phyloP scores from a whole-genome alignment of 441 rosid species.

The Erysimum cheiri region DNA sequence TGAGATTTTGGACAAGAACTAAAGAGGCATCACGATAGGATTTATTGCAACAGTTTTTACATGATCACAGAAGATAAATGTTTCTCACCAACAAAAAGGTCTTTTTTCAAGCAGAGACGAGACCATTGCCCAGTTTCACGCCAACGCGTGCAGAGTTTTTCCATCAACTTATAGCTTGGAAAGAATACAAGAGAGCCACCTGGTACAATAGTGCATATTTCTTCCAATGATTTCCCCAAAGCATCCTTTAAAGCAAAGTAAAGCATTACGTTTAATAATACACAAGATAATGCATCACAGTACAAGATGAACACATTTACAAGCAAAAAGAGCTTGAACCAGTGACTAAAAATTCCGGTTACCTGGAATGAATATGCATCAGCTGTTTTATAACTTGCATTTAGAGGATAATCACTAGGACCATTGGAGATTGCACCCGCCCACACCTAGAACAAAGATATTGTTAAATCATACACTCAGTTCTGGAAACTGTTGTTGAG shows the following conservation, averaged over 20 bases:
- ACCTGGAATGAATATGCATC: conserved; percentile 91
- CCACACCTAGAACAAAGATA: conserved; percentile 70
- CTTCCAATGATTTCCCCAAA: conserved; percentile 89
- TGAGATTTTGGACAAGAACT: conserved; percentile 22
- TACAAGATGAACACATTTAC: conserved; percentile 27
- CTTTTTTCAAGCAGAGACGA: conserved; percentile 67
- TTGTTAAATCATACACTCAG: conserved; percentile 37
- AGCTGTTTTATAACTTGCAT: conserved; percentile 94
- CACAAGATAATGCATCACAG: conserved; percentile 15
- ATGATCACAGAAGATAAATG: too few species aligned
- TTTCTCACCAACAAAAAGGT: conserved; percentile 75
- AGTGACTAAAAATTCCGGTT: conserved; percentile 33
- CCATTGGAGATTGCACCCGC: conserved; percentile 76
- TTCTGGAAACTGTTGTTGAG: conserved; percentile 35
- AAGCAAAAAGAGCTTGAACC: conserved; percentile 18
- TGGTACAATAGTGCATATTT: conserved; percentile 81
- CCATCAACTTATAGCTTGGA: conserved; percentile 99
- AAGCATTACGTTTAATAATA: conserved; percentile 16
- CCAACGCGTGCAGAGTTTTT: conserved; percentile 89
- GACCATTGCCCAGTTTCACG: conserved; percentile 94
- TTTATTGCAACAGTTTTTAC: conserved; percentile 11
- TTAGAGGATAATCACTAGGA: conserved; percentile 77
- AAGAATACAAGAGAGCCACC: conserved; percentile 94
- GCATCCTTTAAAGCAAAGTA: conserved; percentile 68
- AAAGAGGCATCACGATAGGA: neutral